Evolutionary conservation across 1,284 basidiomycete genomes (phyloP).

Genomic region (Psilocybe mexicana): DNA sequence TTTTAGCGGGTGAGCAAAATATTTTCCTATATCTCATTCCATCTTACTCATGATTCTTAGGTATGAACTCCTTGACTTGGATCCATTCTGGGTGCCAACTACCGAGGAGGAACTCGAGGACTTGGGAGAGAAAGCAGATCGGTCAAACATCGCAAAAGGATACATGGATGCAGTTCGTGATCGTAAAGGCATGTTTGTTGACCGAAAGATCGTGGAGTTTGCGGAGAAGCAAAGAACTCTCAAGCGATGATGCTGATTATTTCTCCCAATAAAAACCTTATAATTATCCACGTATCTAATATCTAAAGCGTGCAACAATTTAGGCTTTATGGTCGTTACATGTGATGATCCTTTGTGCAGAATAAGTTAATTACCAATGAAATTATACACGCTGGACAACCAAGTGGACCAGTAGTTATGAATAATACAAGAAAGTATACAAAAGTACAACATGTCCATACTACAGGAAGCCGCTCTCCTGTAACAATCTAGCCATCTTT

Average conservation of each 20-base stretch:
- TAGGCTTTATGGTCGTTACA: no score
- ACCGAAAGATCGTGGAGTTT: constrained; percentile 89
- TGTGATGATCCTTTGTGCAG: no score
- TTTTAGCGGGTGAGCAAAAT: constrained; percentile 78
- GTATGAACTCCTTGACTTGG: constrained; percentile 87
- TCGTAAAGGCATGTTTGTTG: constrained; percentile 95
- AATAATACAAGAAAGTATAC: constrained; percentile 18
- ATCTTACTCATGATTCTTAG: constrained; percentile 35
- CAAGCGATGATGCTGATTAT: constrained; percentile 57
- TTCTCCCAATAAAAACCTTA: no score
- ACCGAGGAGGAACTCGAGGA: constrained; percentile 98
- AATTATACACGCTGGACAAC: no score
- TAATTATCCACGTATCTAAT: no score
- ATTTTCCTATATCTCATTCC: background rate
- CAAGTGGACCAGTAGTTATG: constrained; percentile 4
- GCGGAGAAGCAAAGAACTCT: constrained; percentile 98
- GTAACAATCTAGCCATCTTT: constrained; percentile 86
- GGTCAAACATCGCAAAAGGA: constrained; percentile 89
- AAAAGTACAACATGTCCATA: constrained; percentile 20
- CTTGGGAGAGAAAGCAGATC: constrained; percentile 93
- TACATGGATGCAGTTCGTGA: constrained; percentile 94
- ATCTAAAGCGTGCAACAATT: no score
- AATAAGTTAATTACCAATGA: no score
- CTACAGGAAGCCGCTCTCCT: constrained; percentile 85
- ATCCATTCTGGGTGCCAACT: constrained; percentile 99